phyloP scores from a whole-genome alignment of 371 early-diverging fungal genomes.

The Dichotomocladium elegans region DNA sequence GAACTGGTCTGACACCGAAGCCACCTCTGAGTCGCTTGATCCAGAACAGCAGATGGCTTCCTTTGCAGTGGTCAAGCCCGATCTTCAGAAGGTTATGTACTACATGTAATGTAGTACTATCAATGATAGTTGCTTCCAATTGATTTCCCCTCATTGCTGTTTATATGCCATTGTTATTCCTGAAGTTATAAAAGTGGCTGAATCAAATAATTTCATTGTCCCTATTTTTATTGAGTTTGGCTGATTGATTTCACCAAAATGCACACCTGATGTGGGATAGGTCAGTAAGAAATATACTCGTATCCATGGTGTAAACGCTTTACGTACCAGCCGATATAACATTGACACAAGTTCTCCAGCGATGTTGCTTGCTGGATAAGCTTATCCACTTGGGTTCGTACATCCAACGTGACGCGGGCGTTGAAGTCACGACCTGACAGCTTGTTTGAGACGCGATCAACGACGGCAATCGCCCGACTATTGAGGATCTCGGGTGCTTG shows the following conservation, averaged over 20 bases:
- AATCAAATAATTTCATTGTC: no score
- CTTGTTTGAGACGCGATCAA: slow-evolving; percentile 73
- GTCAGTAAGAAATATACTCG: no score
- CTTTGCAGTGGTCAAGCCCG: slow-evolving; percentile 33
- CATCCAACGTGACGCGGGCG: slow-evolving; percentile 75
- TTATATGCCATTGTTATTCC: no score
- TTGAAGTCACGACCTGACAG: slow-evolving; percentile 92
- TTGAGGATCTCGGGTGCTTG: slow-evolving; percentile 49
- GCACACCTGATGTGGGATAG: slow-evolving; percentile 4
- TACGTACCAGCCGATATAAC: slow-evolving; percentile 92
- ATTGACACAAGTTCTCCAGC: slow-evolving; percentile 91
- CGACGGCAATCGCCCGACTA: slow-evolving; percentile 56
- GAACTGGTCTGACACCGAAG: slow-evolving; percentile 32
- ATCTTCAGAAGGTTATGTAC: slow-evolving; percentile 28
- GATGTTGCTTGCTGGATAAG: slow-evolving; percentile 94
- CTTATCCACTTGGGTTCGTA: slow-evolving; percentile 86
- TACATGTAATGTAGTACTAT: slow-evolving; percentile 12
- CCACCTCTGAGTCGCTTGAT: slow-evolving; percentile 23
- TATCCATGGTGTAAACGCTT: not conserved
- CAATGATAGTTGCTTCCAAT: not conserved
- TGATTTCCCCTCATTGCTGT: not conserved
- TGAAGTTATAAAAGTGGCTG: no score
- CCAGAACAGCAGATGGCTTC: slow-evolving; percentile 24
- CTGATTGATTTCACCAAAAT: slow-evolving; percentile 8
- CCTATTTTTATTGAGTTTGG: no score